Percentiles rank a stretch among this genome's conserved stretches.
These are phyloP conservation scores for Glycine soja DNA, from an alignment of 306 rosid genomes.

Conservation along the genomic window DNA sequence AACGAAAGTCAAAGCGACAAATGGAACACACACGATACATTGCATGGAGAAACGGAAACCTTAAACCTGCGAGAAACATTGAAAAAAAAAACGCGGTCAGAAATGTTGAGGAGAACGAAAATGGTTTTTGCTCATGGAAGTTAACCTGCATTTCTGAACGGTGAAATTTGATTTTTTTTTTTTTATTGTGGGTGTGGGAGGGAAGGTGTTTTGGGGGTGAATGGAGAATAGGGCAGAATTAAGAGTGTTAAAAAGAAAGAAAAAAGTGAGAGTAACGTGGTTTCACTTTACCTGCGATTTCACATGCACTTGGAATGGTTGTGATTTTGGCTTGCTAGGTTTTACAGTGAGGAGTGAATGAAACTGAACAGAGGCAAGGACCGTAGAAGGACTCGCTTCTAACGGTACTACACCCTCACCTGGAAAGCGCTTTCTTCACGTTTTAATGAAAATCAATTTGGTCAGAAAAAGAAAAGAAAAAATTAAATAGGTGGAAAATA, in stretches of 20 bases:
- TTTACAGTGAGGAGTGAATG: constrained; percentile 15
- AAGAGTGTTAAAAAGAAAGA: neutral
- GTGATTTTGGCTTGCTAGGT: neutral
- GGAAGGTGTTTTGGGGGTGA: neutral
- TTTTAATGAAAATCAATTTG: no score
- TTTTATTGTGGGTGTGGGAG: constrained; percentile 9
- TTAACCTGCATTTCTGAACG: constrained; percentile 3
- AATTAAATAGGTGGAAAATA: no score
- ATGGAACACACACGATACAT: neutral
- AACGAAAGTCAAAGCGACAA: constrained; percentile 8
- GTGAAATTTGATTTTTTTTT: neutral
- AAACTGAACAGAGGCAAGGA: neutral
- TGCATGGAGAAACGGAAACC: neutral
- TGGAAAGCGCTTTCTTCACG: no score
- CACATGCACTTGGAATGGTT: neutral
- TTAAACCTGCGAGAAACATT: constrained; percentile 14
- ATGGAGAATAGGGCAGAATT: constrained; percentile 22
- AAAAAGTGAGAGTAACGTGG: neutral
- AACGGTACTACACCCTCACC: neutral
- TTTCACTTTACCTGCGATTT: neutral
- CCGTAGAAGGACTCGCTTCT: neutral
- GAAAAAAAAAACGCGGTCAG: constrained; percentile 2
- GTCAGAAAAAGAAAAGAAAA: no score
- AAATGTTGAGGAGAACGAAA: constrained; percentile 9
- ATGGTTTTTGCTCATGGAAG: neutral